These are phyloP conservation scores for Acaromyces ingoldii DNA, from an alignment of 1,284 basidiomycete genomes.

Conservation along the genomic window DNA sequence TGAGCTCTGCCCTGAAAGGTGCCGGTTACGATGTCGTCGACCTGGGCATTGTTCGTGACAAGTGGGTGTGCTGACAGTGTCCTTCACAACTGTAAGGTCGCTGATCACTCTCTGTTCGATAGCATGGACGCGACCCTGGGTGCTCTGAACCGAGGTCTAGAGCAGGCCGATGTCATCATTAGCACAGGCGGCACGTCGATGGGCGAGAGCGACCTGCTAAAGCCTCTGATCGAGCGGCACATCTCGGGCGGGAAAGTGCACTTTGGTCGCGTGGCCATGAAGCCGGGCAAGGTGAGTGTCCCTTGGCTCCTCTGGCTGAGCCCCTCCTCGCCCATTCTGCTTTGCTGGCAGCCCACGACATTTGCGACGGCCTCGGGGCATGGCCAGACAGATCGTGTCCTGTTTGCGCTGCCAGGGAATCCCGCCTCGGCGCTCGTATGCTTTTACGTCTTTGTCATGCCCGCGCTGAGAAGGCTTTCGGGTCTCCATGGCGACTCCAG, in stretches of 20 bases:
- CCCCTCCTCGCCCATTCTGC: neutral
- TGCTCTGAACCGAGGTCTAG: conserved; percentile 61
- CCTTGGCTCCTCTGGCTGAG: neutral
- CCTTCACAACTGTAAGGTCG: neutral
- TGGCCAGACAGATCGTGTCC: conserved; percentile 47
- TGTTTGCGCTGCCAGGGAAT: conserved; percentile 82
- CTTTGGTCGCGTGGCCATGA: conserved; percentile 65
- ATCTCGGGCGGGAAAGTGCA: conserved; percentile 66
- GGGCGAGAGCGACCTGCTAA: conserved; percentile 78
- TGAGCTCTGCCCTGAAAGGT: conserved; percentile 65
- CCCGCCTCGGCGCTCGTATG: conserved; percentile 83
- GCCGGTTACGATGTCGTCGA: conserved; percentile 74
- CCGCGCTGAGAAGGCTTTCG: conserved; percentile 65
- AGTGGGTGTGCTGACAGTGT: conserved; percentile 54
- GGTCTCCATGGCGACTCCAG: conserved; percentile 12
- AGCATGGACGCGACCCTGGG: conserved; percentile 64
- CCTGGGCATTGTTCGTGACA: conserved; percentile 71
- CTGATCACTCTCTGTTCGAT: neutral
- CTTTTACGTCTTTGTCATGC: conserved; percentile 77
- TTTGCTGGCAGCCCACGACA: conserved; percentile 63
- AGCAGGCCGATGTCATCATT: conserved; percentile 67
- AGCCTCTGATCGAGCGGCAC: conserved; percentile 76
- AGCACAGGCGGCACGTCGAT: conserved; percentile 86
- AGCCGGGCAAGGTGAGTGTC: conserved; percentile 50
- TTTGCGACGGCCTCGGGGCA: conserved; percentile 68